Evolutionary conservation across 805 yeast species (phyloP), one percentile per base, ranked within the genome.

Genomic region (Yamadazyma akitaensis): DNA sequence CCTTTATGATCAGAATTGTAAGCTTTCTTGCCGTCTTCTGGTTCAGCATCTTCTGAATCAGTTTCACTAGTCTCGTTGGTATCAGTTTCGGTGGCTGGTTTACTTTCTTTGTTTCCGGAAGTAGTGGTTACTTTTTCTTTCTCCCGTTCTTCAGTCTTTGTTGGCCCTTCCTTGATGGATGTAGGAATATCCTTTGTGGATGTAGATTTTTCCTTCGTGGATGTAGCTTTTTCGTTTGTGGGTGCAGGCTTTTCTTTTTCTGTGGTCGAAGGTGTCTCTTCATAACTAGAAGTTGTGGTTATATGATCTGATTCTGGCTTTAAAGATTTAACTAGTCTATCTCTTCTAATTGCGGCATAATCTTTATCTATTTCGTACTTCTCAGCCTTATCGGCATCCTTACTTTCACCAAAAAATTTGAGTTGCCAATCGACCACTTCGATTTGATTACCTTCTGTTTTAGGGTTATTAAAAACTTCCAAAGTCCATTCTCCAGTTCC

Each of bases 401-500:
- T 73, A 16, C 83, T 69, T 62, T 85, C 92, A 21, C 99, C 99
- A 74, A 87, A 94, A 12, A 91, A 68, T 37, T 81, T 79, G 59
- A 94, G 63, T 60, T 82, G 84, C 95, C 96, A 94, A 56, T 77
- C 71, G 37, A 76, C 66, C 36, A 94, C 73, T 0, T 50, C 46
- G 35, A 72, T 60, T 13, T 50, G 50, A 49, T 58, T 66, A 2
- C 61, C 59, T 46, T 70, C 68, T 1, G 58, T 64, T 42, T 78
- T 76, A n/a, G 62, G 58, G 30, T 53, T 55, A 6, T 61, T 61
- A 46, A 60, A 64, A 1, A 91, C 91, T 53, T 75, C 80, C 16
- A 94, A 56, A 32, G 65, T 80, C 99, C 99, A 94, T 5, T 77
- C 80, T 10, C 99, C 99, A 21, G 65, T 65, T 2, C 91, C 92